phyloP scores from a whole-genome alignment of 1,139 yeast species.

The Candida freyschussii region DNA sequence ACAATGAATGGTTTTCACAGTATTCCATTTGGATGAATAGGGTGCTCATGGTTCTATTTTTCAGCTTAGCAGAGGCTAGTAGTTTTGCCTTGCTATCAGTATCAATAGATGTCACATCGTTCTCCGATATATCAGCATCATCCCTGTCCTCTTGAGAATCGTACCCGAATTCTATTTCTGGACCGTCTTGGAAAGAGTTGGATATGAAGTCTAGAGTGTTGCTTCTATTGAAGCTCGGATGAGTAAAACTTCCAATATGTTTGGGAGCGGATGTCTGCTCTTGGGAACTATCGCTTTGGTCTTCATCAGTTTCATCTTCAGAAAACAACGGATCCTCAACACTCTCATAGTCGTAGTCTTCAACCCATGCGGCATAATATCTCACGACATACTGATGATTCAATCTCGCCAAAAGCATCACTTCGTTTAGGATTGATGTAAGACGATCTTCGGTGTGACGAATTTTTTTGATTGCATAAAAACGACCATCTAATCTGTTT shows the following conservation, averaged over 20 bases:
- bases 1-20: constrained; percentile 88
- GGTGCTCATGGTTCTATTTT: constrained; percentile 39
- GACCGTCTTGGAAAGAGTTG: constrained; percentile 44
- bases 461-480: constrained; percentile 90
- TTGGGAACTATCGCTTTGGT: constrained; percentile 12
- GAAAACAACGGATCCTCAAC: constrained; percentile 26
- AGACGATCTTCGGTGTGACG: constrained; percentile 76
- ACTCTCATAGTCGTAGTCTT: constrained; percentile 39
- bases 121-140: constrained; percentile 21
- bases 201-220: constrained; percentile 58
- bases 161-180: constrained; percentile 55
- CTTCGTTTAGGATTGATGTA: constrained; percentile 82
- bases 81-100: constrained; percentile 10
- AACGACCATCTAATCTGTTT: constrained; percentile 87
- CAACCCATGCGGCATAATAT: constrained; percentile 97
- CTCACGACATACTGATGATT: constrained; percentile 95
- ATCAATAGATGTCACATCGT: constrained; percentile 11
- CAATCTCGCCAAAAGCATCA: constrained; percentile 81
- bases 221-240: constrained; percentile 26
- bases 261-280: too few species aligned
- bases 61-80: constrained; percentile 16
- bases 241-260: constrained; percentile 4
- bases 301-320: constrained; percentile 24
- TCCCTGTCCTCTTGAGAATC: constrained; percentile 28
- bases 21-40: constrained; percentile 95